Base-by-base conservation (phyloP, 1,284 basidiomycete genomes). In the Clitocybe nebularis region DNA sequence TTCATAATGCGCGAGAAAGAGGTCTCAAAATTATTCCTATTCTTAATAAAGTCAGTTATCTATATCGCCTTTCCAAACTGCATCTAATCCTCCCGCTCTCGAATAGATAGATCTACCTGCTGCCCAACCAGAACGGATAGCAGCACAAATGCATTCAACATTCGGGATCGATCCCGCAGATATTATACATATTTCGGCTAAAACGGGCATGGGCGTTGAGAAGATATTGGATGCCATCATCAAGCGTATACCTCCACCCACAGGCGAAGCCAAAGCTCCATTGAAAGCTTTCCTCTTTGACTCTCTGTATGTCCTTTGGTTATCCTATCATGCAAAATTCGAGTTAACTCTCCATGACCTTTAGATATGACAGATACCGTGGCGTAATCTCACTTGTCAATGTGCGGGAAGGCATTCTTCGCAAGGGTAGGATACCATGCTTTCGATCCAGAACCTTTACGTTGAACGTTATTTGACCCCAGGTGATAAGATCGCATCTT, bases 291-390 rank as follows among this genome's bases (percentile, higher is more conserved):
- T 99, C 44, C 74, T 97, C 19, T 98, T 99, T 55, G 96, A 99
- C 62, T 93, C 91, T 6, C 78, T 84, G 89, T 92, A 52, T 61
- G 84, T 69, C 26, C 19, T 43, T 28, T 24, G 21, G 36, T n/a
- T n/a, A n/a, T n/a, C n/a, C n/a, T n/a, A n/a, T n/a, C n/a, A n/a
- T n/a, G n/a, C n/a, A n/a, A n/a, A n/a, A n/a, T n/a, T n/a, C n/a
- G n/a, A n/a, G n/a, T n/a, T n/a, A n/a, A n/a, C n/a, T n/a, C n/a
- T n/a, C n/a, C n/a, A n/a, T n/a, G n/a, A n/a, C n/a, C n/a, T n/a
- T n/a, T 51, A 97, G 93, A 57, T 98, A 96, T 62, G 96, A 99
- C 63, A 81, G 89, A 51, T 99, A 94, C 67, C 81, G 93, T 44
- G 96, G 96, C 11, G 96, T 99, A 14, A 93, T 99, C 36, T 96